Base-by-base conservation (phyloP, 2,329 filamentous ascomycete species). In the Didymella pinodella region DNA sequence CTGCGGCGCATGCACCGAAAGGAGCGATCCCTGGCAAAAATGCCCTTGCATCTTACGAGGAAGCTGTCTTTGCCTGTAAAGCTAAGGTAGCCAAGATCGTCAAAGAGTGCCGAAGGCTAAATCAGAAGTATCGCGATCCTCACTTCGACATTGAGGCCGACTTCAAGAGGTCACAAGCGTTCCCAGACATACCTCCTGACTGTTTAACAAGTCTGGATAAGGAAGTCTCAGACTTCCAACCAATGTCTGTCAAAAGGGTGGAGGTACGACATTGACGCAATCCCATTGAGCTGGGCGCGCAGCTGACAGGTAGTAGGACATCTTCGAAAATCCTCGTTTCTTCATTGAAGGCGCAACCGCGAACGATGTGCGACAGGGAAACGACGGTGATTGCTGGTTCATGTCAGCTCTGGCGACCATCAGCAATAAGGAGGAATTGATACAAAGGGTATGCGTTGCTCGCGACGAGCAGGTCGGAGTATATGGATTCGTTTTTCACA, bases 101-200 rank as follows among this genome's bases (percentile, higher is more conserved):
- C 29, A 81, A 80, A 57, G 85, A 88, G 68, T 96, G 92, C 73
- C 83, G 87, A 22, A 85, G 90, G 8, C 82, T 92, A 57, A 96
- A 96, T 76, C 89, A 92, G 70, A 94, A 92, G 76, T 97, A 96
- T 73, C 85, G 89, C 16, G 92, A 96, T 71, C 86, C 88, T n/a
- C 88, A 95, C 74, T 96, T 96, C 72, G 90, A 96, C 73, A 87
- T 96, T 50, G 92, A 95, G 71, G 81, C 85, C 36, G 91, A 93
- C 73, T 82, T 93, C 62, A 90, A 91, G 77, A 70, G 69, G 45
- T 73, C 68, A 16, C 72, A 77, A 50, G 61, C 67, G 6, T 62
- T 57, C 40, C 68, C 69, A 12, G 72, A 77, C 5, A 73, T 62
- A 41, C 76, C 69, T 28, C 68, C 73, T 47, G 80, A 86, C 67